Percentiles rank a stretch among this genome's conserved stretches.
Evolutionary conservation across 2,329 filamentous ascomycete genomes (phyloP).

Genomic region (Pestalotiopsis sp.): DNA sequence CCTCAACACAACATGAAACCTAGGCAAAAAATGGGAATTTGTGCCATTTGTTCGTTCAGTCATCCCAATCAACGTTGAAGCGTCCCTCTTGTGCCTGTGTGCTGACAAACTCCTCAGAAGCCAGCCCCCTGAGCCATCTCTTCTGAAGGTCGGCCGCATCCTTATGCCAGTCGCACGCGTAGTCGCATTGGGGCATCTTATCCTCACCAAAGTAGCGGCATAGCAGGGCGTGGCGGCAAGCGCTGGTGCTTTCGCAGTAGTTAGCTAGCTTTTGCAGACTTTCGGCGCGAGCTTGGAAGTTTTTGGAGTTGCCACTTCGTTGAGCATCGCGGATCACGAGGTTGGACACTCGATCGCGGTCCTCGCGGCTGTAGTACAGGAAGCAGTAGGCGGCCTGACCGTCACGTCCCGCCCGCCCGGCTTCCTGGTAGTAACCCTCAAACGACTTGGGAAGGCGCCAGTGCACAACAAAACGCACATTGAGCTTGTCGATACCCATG

Average conservation of each 20-base stretch:
- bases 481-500: slow-evolving; percentile 96
- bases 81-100: slow-evolving; percentile 62
- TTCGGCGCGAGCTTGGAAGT: slow-evolving; percentile 54
- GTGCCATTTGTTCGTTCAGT: slow-evolving; percentile 28
- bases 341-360: slow-evolving; percentile 72
- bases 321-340: slow-evolving; percentile 53
- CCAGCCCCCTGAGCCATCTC: slow-evolving; percentile 58
- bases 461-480: slow-evolving; percentile 92
- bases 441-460: slow-evolving; percentile 95
- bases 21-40: neutral
- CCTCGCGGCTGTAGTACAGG: slow-evolving; percentile 87
- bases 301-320: slow-evolving; percentile 37
- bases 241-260: slow-evolving; percentile 78
- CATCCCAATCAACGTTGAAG: slow-evolving; percentile 59
- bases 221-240: slow-evolving; percentile 77
- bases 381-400: slow-evolving; percentile 86
- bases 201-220: slow-evolving; percentile 77
- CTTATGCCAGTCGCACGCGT: slow-evolving; percentile 80
- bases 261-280: slow-evolving; percentile 71
- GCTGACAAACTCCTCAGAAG: slow-evolving; percentile 64
- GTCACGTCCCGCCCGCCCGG: slow-evolving; percentile 86
- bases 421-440: slow-evolving; percentile 96
- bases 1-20: no score
- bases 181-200: slow-evolving; percentile 63
- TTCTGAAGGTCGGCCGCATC: slow-evolving; percentile 60